Evolutionary conservation across 352 stramenopile genomes (phyloP).

Genomic region (Pythium volutum): DNA sequence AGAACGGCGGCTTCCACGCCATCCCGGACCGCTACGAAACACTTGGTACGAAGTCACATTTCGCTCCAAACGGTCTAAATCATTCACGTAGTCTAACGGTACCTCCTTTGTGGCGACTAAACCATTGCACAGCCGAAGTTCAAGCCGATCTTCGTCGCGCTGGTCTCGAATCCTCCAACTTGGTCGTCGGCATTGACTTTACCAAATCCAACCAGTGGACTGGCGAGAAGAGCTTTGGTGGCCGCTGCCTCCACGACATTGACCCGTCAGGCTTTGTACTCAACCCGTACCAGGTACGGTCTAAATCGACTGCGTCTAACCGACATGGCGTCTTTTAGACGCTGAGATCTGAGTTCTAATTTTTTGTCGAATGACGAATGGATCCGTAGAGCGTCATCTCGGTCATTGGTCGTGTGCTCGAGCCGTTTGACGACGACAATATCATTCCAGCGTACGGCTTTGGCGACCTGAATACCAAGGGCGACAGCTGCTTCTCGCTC

Average conservation of each 20-base stretch:
- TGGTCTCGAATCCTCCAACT: conserved; percentile 66
- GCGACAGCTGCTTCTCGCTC: conserved; percentile 49
- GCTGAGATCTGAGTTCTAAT: neutral
- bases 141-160: conserved; percentile 40
- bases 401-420: conserved; percentile 67
- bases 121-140: conserved; percentile 36
- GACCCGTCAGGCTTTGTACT: conserved; percentile 36
- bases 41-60: conserved; percentile 26
- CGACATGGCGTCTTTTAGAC: neutral
- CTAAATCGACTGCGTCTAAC: neutral
- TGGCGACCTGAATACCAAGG: conserved; percentile 50
- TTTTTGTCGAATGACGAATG: neutral
- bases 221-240: conserved; percentile 57
- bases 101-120: neutral
- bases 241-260: conserved; percentile 56
- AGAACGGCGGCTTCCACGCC: conserved; percentile 28
- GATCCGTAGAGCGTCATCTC: conserved; percentile 56
- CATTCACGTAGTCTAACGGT: neutral
- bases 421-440: conserved; percentile 78
- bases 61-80: neutral
- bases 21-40: conserved; percentile 65
- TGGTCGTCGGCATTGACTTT: conserved; percentile 70
- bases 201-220: conserved; percentile 77
- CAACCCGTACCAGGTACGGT: conserved; percentile 63
- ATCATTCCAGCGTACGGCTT: conserved; percentile 75